Base-by-base conservation (phyloP, 768 basidiomycete species). In the Amanita subjunquillea region DNA sequence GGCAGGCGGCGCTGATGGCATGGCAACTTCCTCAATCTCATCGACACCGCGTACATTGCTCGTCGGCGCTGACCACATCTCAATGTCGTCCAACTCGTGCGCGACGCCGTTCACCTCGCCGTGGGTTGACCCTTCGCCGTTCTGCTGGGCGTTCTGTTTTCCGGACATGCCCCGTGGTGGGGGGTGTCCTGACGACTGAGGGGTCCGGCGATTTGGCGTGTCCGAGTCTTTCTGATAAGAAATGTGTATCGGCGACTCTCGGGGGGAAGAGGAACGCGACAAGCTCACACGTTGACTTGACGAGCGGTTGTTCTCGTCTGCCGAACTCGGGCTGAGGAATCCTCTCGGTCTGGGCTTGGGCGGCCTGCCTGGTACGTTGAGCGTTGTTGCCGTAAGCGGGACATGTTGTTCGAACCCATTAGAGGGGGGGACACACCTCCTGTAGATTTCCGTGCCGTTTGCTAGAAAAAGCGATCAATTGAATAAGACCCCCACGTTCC, bases 371-470 rank as follows among this genome's bases (percentile, higher is more conserved):
- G 25, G 38, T 40, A 13, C 48, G 15, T 40, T 25, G 38, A 27
- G 10, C 20, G 9, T 22, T 12, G 17, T 12, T 42, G 41, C 9
- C 36, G 22, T 37, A 13, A 37, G 37, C 17, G 46, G 41, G 9
- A 12, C 41, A 23, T 20, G n/a, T 22, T 41, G 30, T 30, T 30
- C 30, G 30, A 30, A 10, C 40, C 22, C 9, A 41, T 5, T 8
- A 4, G 7, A 20, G 4, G 22, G 15, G 37, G 22, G 7, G 3
- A 37, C 47, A 22, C 37, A 40, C 48, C 38, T 50, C 48, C 48
- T n/a, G 48, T 50, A 9, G 48, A 39, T 17, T 50, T 50, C 9
- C 48, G 48, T 17, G 48, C 48, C 10, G 48, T 50, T 50, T 50
- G 48, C 48, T 50, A 29, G 17, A 30, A 9, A 36, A 9, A 9